Evolutionary conservation across 352 stramenopile genomes (phyloP), one percentile per base, ranked within the genome.

Genomic region (Phytophthora sp.): DNA sequence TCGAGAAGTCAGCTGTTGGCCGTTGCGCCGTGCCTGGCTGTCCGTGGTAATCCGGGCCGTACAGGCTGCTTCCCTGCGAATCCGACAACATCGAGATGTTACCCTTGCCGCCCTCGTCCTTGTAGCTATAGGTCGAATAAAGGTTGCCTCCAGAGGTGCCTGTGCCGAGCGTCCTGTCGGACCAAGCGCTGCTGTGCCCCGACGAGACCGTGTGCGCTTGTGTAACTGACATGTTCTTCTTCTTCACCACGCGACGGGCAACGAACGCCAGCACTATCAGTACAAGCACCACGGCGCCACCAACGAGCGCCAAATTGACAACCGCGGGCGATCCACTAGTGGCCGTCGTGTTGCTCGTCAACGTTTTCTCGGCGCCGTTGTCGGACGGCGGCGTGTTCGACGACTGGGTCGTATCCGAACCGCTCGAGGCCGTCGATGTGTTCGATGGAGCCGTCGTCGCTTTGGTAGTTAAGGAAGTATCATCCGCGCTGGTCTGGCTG

Each of bases 251-350:
- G 1, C 74, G 76, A 26, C 66, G 76, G 11, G 71, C 60, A 21
- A 93, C 69, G 51, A 93, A 90, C 3, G 82, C 23, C 6, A 73
- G 59, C 11, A 91, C 65, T 27, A 89, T 57, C 18, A 88, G 41
- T 12, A 80, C 68, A 12, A 78, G 76, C 20, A 81, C 47, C 15
- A 73, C 69, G 0, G 71, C 79, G 2, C 59, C 80, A 47, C 68
- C 52, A 27, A 91, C 71, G 44, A 92, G 73, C 1, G 61, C 73
- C 26, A 88, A 67, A 50, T 83, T 88, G 15, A 87, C 51, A 31
- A 67, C 57, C 15, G 60, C 30, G 0, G 75, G 74, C 0, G 79
- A 84, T 1, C 39, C 44, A 23, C 18, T 56, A 1, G 47, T 63
- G 4, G 41, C 15, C 16, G 57, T 30, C 7, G 41, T 59, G 42